A percentile compares a stretch with the other conserved stretches of the same genome.
phyloP scores from a whole-genome alignment of 2,329 filamentous ascomycete genomes.

The Trichoderma citrinoviride region DNA sequence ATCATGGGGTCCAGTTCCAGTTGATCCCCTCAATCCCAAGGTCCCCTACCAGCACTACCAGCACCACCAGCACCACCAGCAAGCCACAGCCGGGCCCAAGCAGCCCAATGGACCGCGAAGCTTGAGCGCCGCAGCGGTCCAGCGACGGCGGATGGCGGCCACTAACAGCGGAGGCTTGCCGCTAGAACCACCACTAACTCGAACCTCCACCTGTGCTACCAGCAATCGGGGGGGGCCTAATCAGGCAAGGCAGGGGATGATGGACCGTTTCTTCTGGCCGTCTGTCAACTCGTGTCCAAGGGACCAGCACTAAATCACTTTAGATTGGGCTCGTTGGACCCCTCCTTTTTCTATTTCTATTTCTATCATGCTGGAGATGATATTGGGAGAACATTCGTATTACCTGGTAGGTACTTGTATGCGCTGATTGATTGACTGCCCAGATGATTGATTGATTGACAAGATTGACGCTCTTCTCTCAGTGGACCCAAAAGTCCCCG shows the following conservation, averaged over 20 bases:
- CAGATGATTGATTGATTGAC: background rate
- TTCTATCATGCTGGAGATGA: too few species aligned
- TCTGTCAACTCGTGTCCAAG: too few species aligned
- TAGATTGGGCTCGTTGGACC: background rate
- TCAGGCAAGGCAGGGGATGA: too few species aligned
- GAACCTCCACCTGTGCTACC: too few species aligned
- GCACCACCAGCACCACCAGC: background rate
- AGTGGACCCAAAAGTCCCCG: background rate
- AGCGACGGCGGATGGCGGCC: too few species aligned
- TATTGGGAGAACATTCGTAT: too few species aligned
- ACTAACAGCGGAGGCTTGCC: background rate
- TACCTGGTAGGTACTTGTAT: too few species aligned
- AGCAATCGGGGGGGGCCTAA: too few species aligned
- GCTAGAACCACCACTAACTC: background rate
- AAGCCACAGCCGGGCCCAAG: conserved; percentile 12
- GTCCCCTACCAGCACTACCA: too few species aligned
- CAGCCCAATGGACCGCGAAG: background rate
- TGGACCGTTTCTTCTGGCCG: too few species aligned
- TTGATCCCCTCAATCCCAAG: background rate
- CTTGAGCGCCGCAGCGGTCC: background rate
- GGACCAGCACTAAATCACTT: background rate
- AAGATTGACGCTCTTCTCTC: background rate
- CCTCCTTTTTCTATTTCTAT: background rate
- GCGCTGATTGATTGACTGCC: background rate
- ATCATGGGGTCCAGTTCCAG: background rate